phyloP scores from a whole-genome alignment of 257 asterid genomes.

The Primulina huaijiensis region DNA sequence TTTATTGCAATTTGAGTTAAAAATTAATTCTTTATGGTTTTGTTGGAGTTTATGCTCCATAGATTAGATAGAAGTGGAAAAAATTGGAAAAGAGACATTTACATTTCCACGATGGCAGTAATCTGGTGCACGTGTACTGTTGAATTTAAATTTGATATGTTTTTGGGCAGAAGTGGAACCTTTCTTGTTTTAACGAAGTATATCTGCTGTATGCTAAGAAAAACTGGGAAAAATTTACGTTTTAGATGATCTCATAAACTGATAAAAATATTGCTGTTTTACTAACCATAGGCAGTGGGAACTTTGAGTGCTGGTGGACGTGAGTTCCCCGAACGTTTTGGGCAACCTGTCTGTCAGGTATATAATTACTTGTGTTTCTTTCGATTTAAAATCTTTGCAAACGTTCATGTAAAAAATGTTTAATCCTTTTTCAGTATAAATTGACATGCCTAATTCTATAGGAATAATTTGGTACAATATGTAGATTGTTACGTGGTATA shows the following conservation, averaged over 20 bases:
- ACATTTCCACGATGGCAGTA: constrained; percentile 10
- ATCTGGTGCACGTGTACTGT: constrained; percentile 23
- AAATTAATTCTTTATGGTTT: constrained; percentile 15
- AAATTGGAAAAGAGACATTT: background rate
- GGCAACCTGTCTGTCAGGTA: constrained; percentile 77
- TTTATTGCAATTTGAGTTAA: constrained; percentile 23
- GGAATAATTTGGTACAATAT: background rate
- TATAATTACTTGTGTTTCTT: constrained; percentile 9
- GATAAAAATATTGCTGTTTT: constrained; percentile 7
- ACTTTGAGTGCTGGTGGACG: constrained; percentile 42
- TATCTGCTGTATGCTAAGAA: constrained; percentile 14
- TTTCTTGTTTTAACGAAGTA: constrained; percentile 8
- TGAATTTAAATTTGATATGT: constrained; percentile 10
- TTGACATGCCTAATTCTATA: background rate
- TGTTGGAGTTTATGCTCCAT: constrained; percentile 16
- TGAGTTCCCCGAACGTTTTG: constrained; percentile 59
- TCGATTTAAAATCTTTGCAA: background rate
- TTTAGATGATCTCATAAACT: constrained; percentile 16
- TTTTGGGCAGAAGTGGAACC: constrained; percentile 17
- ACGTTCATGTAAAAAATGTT: background rate
- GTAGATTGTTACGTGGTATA: background rate
- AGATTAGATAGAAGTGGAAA: background rate
- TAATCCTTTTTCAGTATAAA: constrained; percentile 4
- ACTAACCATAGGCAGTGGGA: constrained; percentile 45
- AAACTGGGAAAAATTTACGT: constrained; percentile 1